These are phyloP conservation scores for Amanita pseudoporphyria DNA, from an alignment of 768 basidiomycete genomes.

Conservation along the genomic window DNA sequence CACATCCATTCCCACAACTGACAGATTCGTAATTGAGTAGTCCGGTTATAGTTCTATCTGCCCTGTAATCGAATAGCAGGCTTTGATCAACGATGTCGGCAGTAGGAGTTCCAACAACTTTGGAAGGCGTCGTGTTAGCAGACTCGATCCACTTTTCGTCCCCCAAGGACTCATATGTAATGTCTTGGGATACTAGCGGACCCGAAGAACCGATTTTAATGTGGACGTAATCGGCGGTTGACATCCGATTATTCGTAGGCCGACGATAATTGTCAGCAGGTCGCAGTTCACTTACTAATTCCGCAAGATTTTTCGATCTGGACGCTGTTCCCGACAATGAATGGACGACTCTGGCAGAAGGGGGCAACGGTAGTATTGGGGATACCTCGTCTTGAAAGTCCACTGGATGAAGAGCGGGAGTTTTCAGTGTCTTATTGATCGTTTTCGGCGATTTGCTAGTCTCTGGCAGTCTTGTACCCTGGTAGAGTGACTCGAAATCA, in stretches of 20 bases:
- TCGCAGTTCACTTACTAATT: neutral
- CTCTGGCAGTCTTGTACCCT: too few relatives aligned
- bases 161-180: neutral
- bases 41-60: neutral
- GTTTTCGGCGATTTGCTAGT: neutral
- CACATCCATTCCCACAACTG: neutral
- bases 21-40: neutral
- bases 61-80: neutral
- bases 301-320: neutral
- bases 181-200: neutral
- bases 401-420: neutral
- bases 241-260: neutral
- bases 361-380: neutral
- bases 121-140: neutral
- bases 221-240: neutral
- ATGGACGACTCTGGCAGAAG: neutral
- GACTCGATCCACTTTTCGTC: neutral
- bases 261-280: neutral
- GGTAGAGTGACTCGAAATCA: too few relatives aligned
- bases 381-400: conserved; percentile 1
- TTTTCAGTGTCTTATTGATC: neutral
- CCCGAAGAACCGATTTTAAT: neutral
- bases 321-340: neutral
- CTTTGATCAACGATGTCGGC: neutral
- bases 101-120: neutral